phyloP scores from a whole-genome alignment of 257 asterid genomes.

The Solanum sparsipilum region DNA sequence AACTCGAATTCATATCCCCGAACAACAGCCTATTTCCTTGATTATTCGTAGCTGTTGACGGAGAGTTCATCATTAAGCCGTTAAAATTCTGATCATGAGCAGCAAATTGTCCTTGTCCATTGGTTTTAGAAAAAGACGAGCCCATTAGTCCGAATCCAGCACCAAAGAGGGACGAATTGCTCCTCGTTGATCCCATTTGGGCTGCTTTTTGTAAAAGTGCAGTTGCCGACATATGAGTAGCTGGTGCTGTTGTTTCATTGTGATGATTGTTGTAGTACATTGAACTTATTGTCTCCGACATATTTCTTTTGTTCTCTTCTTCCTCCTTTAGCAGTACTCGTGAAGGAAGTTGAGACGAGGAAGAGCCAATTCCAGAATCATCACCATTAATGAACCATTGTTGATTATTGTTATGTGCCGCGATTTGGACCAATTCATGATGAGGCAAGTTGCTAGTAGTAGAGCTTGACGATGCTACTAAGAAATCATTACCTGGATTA shows the following conservation, averaged over 20 bases:
- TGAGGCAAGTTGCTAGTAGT: not conserved
- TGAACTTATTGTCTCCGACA: not conserved
- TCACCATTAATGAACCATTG: not conserved
- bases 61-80: not conserved
- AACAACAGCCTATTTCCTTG: not conserved
- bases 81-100: not conserved
- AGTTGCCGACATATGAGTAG: constrained; percentile 5
- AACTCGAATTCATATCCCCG: not conserved
- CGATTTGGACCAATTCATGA: not conserved
- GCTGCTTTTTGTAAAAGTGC: constrained; percentile 17
- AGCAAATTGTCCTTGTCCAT: not conserved
- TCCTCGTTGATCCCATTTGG: constrained; percentile 13
- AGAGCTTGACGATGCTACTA: not conserved
- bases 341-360: not conserved
- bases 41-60: not conserved
- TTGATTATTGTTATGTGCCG: not conserved
- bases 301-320: not conserved
- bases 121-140: not conserved
- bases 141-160: constrained; percentile 3
- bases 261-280: not conserved
- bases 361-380: not conserved
- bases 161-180: constrained; percentile 3
- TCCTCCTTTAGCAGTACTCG: not conserved
- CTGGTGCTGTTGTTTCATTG: not conserved
- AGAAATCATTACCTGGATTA: not conserved